phyloP scores from a whole-genome alignment of 768 basidiomycete species.

The Trametes sanguinea region DNA sequence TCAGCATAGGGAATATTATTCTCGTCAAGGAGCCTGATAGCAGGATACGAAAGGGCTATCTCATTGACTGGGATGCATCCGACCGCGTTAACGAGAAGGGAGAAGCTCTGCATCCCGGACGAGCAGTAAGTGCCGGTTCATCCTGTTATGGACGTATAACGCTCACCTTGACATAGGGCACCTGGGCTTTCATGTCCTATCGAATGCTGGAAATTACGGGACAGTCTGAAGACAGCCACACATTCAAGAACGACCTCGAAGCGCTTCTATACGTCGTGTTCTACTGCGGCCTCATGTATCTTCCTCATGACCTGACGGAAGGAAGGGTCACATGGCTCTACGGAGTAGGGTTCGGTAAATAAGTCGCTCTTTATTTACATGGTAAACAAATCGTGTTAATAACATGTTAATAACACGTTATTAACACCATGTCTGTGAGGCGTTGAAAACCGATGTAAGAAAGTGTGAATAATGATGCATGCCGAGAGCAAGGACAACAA shows the following conservation, averaged over 20 bases:
- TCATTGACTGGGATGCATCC: slow-evolving; percentile 15
- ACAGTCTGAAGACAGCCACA: not conserved
- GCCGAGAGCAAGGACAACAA: too few species aligned
- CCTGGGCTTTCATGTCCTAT: slow-evolving; percentile 15
- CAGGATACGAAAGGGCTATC: not conserved
- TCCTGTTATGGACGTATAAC: not conserved
- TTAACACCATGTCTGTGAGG: too few species aligned
- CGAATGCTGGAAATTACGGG: not conserved
- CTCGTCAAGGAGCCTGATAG: slow-evolving; percentile 1
- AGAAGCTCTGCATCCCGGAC: not conserved
- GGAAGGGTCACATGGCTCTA: not conserved
- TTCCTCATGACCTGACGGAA: not conserved
- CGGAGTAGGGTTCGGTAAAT: not conserved
- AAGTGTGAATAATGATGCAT: too few species aligned
- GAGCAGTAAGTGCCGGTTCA: not conserved
- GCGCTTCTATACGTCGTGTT: slow-evolving; percentile 15
- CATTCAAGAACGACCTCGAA: slow-evolving; percentile 19
- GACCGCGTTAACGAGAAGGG: not conserved
- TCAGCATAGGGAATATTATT: slow-evolving; percentile 9
- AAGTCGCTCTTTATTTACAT: too few species aligned
- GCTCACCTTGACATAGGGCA: not conserved
- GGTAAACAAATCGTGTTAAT: too few species aligned
- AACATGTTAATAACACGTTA: too few species aligned
- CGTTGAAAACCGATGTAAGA: too few species aligned
- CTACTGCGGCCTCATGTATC: slow-evolving; percentile 8